These are phyloP conservation scores for Groenewaldozyma salmanticensis DNA, from an alignment of 805 yeast genomes.

Conservation along the genomic window DNA sequence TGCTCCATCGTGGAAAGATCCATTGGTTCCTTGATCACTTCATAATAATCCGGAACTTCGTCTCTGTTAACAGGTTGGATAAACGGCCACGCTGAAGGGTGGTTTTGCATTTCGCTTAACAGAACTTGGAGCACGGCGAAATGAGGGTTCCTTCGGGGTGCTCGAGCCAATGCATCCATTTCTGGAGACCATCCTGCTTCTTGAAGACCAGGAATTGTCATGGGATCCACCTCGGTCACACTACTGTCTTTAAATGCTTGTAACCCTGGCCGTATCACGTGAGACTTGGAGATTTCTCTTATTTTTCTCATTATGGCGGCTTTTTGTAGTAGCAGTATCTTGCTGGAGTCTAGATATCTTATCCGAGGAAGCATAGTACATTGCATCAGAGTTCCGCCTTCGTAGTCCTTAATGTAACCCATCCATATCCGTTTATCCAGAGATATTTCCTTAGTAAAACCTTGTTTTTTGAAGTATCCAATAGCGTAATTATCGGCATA, in stretches of 20 bases:
- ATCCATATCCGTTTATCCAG: constrained; percentile 84
- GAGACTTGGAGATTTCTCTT: constrained; percentile 65
- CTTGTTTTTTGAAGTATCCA: constrained; percentile 97
- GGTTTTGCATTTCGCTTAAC: constrained; percentile 80
- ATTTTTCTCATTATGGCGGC: constrained; percentile 87
- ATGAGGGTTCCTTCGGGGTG: constrained; percentile 91
- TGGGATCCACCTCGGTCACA: constrained; percentile 54
- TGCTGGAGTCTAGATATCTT: constrained; percentile 81
- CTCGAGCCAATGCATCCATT: constrained; percentile 92
- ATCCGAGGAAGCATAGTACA: constrained; percentile 86
- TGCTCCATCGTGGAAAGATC: constrained; percentile 93
- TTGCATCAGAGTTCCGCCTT: constrained; percentile 98
- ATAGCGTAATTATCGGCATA: constrained; percentile 99
- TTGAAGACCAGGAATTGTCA: constrained; percentile 76
- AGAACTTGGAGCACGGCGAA: constrained; percentile 87
- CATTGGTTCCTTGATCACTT: constrained; percentile 96
- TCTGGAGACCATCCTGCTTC: constrained; percentile 98
- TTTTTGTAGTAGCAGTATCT: constrained; percentile 75
- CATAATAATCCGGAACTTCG: constrained; percentile 94
- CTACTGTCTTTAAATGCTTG: constrained; percentile 47
- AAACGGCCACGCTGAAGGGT: constrained; percentile 98
- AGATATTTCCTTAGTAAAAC: constrained; percentile 90
- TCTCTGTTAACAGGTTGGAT: constrained; percentile 84
- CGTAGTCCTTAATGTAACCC: constrained; percentile 98
- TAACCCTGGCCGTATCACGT: constrained; percentile 74